phyloP scores from a whole-genome alignment of 2,329 filamentous ascomycete species.

The Colletotrichum sp. region DNA sequence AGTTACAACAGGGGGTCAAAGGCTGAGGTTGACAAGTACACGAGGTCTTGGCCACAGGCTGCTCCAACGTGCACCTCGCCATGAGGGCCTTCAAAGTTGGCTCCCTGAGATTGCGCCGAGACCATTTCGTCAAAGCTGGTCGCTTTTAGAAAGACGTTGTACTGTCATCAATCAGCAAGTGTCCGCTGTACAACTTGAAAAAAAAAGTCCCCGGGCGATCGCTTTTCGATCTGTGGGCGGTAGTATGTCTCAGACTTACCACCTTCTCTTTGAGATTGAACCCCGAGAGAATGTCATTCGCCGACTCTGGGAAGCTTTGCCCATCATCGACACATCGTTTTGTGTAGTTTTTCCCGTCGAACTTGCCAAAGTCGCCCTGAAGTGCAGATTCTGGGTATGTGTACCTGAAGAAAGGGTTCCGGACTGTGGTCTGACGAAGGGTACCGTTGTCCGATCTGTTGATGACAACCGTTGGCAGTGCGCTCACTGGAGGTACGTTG shows the following conservation, averaged over 20 bases:
- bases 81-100: slow-evolving; percentile 50
- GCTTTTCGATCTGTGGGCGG: background rate
- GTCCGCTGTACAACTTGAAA: background rate
- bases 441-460: slow-evolving; percentile 41
- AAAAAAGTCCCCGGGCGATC: background rate
- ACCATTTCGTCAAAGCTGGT: slow-evolving; percentile 44
- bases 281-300: slow-evolving; percentile 37
- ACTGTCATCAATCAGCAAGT: slow-evolving; percentile 34
- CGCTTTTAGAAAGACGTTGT: slow-evolving; percentile 44
- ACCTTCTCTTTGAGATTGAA: slow-evolving; percentile 44
- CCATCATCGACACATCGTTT: slow-evolving; percentile 12
- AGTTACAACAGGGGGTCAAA: slow-evolving; percentile 55
- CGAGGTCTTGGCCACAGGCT: slow-evolving; percentile 39
- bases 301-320: slow-evolving; percentile 41
- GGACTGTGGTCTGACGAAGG: slow-evolving; percentile 36
- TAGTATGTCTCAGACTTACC: slow-evolving; percentile 33
- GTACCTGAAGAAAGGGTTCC: slow-evolving; percentile 60
- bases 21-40: slow-evolving; percentile 42
- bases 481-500: slow-evolving; percentile 47
- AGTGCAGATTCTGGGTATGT: slow-evolving; percentile 47
- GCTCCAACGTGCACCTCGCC: slow-evolving; percentile 45
- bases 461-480: slow-evolving; percentile 38
- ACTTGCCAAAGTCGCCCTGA: slow-evolving; percentile 40
- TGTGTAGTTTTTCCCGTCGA: slow-evolving; percentile 14
- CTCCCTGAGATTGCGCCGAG: slow-evolving; percentile 37